Evolutionary conservation across 306 rosid genomes (phyloP).

Genomic region (Canavalia ensiformis): DNA sequence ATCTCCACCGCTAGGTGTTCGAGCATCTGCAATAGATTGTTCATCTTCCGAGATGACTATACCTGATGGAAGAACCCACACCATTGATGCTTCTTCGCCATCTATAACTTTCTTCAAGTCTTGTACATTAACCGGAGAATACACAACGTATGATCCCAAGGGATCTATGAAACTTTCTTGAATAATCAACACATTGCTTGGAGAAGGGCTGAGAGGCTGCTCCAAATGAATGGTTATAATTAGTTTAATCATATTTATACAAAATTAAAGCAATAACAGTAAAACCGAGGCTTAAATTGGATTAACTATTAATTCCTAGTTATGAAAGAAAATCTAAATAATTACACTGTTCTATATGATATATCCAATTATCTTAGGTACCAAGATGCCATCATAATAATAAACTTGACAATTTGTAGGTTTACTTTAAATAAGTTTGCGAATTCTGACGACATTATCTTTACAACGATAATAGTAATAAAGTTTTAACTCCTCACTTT

Average conservation of each 20-base stretch:
- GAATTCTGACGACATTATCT: background rate
- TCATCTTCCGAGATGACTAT: conserved; percentile 56
- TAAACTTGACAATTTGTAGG: conserved; percentile 34
- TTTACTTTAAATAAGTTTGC: background rate
- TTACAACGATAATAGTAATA: no score
- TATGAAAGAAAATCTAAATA: background rate
- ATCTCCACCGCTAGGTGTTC: conserved; percentile 10
- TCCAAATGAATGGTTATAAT: conserved; percentile 23
- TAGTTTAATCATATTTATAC: background rate
- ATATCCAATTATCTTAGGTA: background rate
- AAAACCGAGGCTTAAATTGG: background rate
- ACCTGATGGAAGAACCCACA: conserved; percentile 71
- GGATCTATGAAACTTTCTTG: conserved; percentile 69
- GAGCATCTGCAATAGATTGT: background rate
- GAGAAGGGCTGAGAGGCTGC: conserved; percentile 60
- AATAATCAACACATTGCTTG: conserved; percentile 53
- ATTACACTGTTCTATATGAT: background rate
- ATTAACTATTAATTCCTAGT: background rate
- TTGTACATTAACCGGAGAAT: conserved; percentile 57
- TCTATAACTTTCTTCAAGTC: conserved; percentile 23
- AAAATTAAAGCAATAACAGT: background rate
- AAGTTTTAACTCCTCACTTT: no score
- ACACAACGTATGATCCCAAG: conserved; percentile 58
- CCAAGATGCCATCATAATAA: background rate
- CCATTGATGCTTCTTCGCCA: conserved; percentile 45